These are phyloP conservation scores for Solanum lycopersicoides DNA, from an alignment of 257 asterid genomes.

Conservation along the genomic window DNA sequence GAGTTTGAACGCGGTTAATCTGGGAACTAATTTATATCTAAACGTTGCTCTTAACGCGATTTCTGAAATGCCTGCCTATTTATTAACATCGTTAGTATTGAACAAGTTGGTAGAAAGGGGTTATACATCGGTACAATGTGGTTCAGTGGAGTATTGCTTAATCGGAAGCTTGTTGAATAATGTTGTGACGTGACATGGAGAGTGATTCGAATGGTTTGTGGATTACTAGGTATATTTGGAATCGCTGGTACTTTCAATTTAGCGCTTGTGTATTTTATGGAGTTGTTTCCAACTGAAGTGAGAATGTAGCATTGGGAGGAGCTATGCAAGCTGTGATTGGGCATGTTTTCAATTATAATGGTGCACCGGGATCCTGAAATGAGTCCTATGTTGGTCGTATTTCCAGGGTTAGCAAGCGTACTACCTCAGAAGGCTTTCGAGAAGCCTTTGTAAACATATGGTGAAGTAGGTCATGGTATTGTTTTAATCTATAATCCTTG, in stretches of 20 bases:
- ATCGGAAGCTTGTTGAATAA: conserved; percentile 34
- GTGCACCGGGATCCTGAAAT: not conserved
- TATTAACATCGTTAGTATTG: conserved; percentile 45
- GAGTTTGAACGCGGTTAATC: conserved; percentile 68
- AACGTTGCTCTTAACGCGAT: conserved; percentile 57
- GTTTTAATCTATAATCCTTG: not conserved
- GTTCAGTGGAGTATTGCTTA: conserved; percentile 54
- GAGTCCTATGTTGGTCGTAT: not conserved
- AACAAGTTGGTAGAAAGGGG: conserved; percentile 62
- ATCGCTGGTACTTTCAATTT: conserved; percentile 81
- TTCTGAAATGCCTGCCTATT: conserved; percentile 73
- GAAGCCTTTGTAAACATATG: conserved; percentile 63
- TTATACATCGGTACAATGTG: conserved; percentile 52
- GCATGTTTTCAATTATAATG: too few relatives aligned
- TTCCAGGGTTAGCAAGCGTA: conserved; percentile 83
- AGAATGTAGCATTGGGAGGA: conserved; percentile 43
- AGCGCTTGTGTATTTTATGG: conserved; percentile 54
- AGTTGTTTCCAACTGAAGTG: conserved; percentile 83
- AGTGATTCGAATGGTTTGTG: conserved; percentile 33
- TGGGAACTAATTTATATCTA: conserved; percentile 64
- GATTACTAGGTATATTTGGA: conserved; percentile 69
- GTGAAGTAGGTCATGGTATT: conserved; percentile 65
- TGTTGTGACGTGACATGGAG: conserved; percentile 14
- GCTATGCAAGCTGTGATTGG: too few relatives aligned
- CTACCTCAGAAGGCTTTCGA: conserved; percentile 78